Base-by-base conservation (phyloP, 179 eudicot species). In the Drosera spatulata region DNA sequence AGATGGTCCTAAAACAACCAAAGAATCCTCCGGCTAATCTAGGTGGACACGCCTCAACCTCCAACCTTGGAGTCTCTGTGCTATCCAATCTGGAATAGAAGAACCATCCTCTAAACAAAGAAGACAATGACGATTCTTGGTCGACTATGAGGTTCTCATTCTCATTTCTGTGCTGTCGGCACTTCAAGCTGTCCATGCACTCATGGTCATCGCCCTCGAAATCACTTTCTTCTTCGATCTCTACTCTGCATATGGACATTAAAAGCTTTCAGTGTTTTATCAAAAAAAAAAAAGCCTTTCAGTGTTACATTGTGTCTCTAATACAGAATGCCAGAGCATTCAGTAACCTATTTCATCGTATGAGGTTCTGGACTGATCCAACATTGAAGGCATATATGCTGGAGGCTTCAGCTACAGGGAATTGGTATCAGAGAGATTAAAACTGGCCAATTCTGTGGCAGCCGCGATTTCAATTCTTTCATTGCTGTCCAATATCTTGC, bases 1-100 rank as follows among this genome's bases (percentile, higher is more conserved):
- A 41, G 50, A 65, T 53, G 48, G 74, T 61, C 72, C 73, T 79
- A 64, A 77, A 72, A 64, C 72, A 70, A 56, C 76, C 73, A 4
- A 71, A 46, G 12, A 74, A 55, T 61, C 72, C 73, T 59, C 57
- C 55, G 40, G 71, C 54, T 59, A 49, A 68, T 66, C 65, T 75
- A 38, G 79, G 55, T 40, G 71, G 63, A 44, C 51, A 61, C 53
- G 69, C 49, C 62, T 56, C 69, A 11, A 58, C 62, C 56, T 63
- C 71, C 41, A 53, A 52, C 49, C 61, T 57, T 42, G 57, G 39
- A 22, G 68, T 57, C 58, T 58, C 66, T 10, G 69, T 38, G 60
- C 65, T 61, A 8, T 73, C 66, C 40, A 73, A 63, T 73, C 60
- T 71, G n/a, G 73, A 64, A 58, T 77, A 76, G 41, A 66, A 46